These are phyloP conservation scores for Trichophyton schoenleinii DNA, from an alignment of 2,329 filamentous ascomycete species.

Conservation along the genomic window DNA sequence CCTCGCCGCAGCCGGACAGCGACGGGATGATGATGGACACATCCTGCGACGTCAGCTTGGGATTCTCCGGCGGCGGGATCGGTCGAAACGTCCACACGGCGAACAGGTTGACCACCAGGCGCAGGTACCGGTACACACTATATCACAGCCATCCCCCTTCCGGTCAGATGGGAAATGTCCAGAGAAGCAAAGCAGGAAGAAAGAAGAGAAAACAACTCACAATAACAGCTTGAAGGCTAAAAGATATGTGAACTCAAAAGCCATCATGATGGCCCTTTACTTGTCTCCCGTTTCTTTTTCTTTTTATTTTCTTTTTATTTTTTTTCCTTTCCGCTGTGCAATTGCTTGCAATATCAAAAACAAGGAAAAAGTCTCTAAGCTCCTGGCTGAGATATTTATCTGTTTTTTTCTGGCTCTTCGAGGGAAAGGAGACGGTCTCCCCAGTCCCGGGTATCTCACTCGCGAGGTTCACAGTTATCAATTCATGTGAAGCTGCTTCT, in stretches of 20 bases:
- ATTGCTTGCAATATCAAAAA: not conserved
- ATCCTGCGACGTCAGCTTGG: slow-evolving; percentile 66
- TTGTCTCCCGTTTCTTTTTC: not conserved
- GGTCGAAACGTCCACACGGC: slow-evolving; percentile 82
- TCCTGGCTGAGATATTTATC: not conserved
- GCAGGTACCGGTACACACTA: slow-evolving; percentile 78
- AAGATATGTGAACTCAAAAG: slow-evolving; percentile 12
- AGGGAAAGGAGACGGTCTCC: not conserved
- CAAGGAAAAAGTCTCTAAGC: not conserved
- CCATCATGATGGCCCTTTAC: slow-evolving; percentile 10
- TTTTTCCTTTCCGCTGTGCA: not conserved
- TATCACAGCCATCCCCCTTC: not conserved
- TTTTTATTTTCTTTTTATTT: not conserved
- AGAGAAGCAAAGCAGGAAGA: slow-evolving; percentile 1
- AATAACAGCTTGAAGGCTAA: slow-evolving; percentile 14
- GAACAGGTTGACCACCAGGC: slow-evolving; percentile 70
- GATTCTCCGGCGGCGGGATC: slow-evolving; percentile 66
- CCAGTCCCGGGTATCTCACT: not conserved
- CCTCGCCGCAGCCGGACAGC: slow-evolving; percentile 74
- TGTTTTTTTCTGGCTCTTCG: not conserved
- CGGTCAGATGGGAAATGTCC: too few species aligned
- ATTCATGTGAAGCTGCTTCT: too few species aligned
- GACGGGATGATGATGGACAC: slow-evolving; percentile 91
- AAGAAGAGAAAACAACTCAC: slow-evolving; percentile 10
- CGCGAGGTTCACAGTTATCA: too few species aligned